Evolutionary conservation across 345 rosid genomes (phyloP), one percentile per base, ranked within the genome.

Genomic region (Aquilaria sinensis): DNA sequence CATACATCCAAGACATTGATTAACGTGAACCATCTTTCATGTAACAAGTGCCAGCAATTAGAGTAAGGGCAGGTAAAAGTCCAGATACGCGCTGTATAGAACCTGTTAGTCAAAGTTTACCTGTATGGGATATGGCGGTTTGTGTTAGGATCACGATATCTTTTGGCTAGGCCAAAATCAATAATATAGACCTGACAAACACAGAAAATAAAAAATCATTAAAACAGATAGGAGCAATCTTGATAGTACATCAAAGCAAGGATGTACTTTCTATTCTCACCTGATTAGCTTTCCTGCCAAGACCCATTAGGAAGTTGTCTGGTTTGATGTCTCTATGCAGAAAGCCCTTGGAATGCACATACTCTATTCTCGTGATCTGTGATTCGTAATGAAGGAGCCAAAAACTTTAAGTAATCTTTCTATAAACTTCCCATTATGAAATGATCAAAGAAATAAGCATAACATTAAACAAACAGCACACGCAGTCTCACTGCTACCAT

Each of bases 131-230:
- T 87, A 64, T 87, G 90, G 53, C 80, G 85, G 55, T 78, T 70
- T 31, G 87, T 77, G 56, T 78, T 53, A 29, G 89, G 61, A 55
- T 84, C 94, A 52, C 88, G 75, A 32, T 81, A 87, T 82, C 89
- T 72, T 78, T 87, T 87, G n/a, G 94, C 87, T 72, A 87, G 90
- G 60, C 94, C 94, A 81, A 80, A 87, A 75, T 87, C 94, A 65
- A 87, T 87, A 29, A 84, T 73, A 68, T 82, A 79, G 57, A 87
- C 94, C 90, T 85, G 76, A 48, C 10, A 31, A 10, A 3, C 8
- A 56, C 12, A 9, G 3, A 56, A 2, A 34, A 43, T n/a, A 1
- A 64, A 23, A 47, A 7, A 1, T 61, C 8, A 14, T 49, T 49
- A 12, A 51, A 56, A 12, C 11, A 1, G 31, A 29, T 58, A 52